Conservation (phyloP, 2,329 filamentous ascomycete genomes). For the Colletotrichum shisoi region DNA sequence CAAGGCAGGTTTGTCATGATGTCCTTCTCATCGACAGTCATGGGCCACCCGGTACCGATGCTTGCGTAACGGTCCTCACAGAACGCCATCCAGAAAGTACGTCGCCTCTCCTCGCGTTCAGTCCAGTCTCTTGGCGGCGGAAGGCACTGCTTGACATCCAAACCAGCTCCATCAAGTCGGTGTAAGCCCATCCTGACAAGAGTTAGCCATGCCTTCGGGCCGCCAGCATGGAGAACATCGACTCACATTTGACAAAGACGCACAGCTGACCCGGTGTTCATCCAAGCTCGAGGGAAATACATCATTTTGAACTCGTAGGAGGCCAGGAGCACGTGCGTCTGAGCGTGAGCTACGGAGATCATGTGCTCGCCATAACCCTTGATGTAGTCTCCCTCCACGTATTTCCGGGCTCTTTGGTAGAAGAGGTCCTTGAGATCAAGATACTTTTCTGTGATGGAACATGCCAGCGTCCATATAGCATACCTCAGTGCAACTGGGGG, state of each 20-base stretch:
- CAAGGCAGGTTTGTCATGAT: constrained; percentile 85
- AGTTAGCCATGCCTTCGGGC: background rate
- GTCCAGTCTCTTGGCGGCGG: constrained; percentile 91
- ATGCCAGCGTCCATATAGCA: constrained; percentile 95
- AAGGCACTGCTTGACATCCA: constrained; percentile 93
- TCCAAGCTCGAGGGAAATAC: constrained; percentile 95
- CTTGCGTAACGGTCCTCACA: constrained; percentile 91
- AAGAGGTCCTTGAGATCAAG: constrained; percentile 82
- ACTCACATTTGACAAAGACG: constrained; percentile 82
- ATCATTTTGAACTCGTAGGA: constrained; percentile 97
- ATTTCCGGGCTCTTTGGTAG: constrained; percentile 88
- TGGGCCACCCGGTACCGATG: constrained; percentile 96
- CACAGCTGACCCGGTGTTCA: constrained; percentile 84
- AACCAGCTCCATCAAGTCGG: constrained; percentile 78
- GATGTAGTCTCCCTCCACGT: constrained; percentile 87
- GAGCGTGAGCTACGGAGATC: constrained; percentile 84
- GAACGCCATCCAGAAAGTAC: constrained; percentile 96
- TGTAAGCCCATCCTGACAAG: constrained; percentile 84
- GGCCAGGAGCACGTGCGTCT: constrained; percentile 80
- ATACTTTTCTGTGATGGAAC: constrained; percentile 83
- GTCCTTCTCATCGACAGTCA: constrained; percentile 91
- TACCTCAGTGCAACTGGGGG: constrained; percentile 90
- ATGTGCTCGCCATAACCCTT: constrained; percentile 90
- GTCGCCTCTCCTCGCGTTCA: constrained; percentile 86
- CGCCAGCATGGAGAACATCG: background rate